These are phyloP conservation scores for Centrapalus pauciflorus DNA, from an alignment of 129 eudicot species.

Conservation along the genomic window DNA sequence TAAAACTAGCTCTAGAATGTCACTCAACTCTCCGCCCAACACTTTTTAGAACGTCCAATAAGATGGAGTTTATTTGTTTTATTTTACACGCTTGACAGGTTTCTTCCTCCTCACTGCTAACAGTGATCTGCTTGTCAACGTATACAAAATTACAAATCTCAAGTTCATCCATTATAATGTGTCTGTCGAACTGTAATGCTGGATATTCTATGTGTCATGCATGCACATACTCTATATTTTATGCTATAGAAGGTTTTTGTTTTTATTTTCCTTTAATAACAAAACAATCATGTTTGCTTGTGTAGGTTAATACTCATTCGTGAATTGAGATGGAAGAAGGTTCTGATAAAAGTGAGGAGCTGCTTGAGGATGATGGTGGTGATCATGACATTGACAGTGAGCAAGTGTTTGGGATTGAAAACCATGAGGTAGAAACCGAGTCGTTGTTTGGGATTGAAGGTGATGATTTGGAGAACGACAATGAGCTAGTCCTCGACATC, in stretches of 20 bases:
- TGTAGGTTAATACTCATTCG: conserved; percentile 15
- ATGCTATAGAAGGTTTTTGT: not conserved
- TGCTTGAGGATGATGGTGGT: conserved; percentile 42
- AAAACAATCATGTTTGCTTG: not conserved
- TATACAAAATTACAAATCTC: no score
- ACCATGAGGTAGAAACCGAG: conserved; percentile 36
- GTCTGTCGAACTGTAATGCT: not conserved
- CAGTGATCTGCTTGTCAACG: no score
- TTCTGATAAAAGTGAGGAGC: conserved; percentile 48
- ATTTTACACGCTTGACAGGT: no score
- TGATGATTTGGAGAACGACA: conserved; percentile 37
- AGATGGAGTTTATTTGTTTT: no score
- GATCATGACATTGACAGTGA: conserved; percentile 36
- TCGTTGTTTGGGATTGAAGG: conserved; percentile 40
- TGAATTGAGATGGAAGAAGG: conserved; percentile 54
- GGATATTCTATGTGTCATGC: not conserved
- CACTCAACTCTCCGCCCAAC: no score
- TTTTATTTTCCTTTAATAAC: not conserved
- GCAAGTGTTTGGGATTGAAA: conserved; percentile 51
- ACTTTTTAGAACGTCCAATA: no score
- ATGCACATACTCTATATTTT: not conserved
- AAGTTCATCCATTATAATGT: no score
- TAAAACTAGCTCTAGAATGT: no score
- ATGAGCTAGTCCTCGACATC: conserved; percentile 43
- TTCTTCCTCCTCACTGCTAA: no score